phyloP scores from a whole-genome alignment of 106 monocot species.

The Dendrobium catenatum region DNA sequence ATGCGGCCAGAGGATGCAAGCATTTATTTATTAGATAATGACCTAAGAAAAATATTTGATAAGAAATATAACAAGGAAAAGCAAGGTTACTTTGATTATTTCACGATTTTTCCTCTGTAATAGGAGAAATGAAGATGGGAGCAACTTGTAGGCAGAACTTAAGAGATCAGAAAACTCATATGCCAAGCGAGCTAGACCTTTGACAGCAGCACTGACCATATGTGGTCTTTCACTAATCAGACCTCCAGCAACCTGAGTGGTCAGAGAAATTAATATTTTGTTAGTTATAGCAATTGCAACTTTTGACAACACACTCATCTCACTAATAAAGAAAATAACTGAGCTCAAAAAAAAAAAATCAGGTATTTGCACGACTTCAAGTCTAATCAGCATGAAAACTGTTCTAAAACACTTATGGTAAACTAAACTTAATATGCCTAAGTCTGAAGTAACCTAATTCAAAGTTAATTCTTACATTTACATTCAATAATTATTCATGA shows the following conservation, averaged over 20 bases:
- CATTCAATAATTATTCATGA: too few species aligned
- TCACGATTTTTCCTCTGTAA: slow-evolving; percentile 83
- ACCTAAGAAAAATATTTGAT: neutral
- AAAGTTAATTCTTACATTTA: too few species aligned
- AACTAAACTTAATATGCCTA: too few species aligned
- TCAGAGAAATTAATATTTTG: neutral
- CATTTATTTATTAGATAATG: neutral
- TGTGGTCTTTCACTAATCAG: slow-evolving; percentile 70
- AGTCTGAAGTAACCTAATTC: too few species aligned
- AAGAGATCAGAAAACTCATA: slow-evolving; percentile 99
- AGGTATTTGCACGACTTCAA: neutral
- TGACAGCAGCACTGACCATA: slow-evolving; percentile 88
- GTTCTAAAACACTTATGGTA: neutral
- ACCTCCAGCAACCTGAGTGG: slow-evolving; percentile 59
- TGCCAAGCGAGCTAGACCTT: slow-evolving; percentile 82
- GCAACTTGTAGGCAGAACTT: slow-evolving; percentile 65
- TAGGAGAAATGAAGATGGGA: slow-evolving; percentile 81
- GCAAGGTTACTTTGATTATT: slow-evolving; percentile 62
- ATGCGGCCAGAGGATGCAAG: neutral
- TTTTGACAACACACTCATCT: neutral
- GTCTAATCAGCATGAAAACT: neutral
- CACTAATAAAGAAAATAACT: neutral
- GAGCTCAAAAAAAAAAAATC: neutral
- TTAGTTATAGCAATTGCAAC: neutral
- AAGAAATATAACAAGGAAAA: slow-evolving; percentile 1